Evolutionary conservation across 108 stramenopile genomes (phyloP), one percentile per base, ranked within the genome.

Genomic region (Hondaea fermentalgiana): DNA sequence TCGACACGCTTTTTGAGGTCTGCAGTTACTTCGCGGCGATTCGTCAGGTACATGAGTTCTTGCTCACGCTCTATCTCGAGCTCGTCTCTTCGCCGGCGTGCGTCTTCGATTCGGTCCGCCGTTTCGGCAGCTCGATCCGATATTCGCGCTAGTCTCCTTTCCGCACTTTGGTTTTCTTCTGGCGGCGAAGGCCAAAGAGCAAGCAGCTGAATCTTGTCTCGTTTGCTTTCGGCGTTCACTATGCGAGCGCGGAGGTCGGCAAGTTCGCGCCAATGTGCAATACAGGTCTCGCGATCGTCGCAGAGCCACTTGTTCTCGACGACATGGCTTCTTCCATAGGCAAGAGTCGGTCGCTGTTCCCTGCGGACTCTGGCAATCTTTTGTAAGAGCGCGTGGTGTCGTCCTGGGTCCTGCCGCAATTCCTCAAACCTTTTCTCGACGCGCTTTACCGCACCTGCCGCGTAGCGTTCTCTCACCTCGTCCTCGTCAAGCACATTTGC

Each of bases 281-380:
- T 35, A 45, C 76, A 83, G 1, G 76, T 23, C 10, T 83, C 76
- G 23, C 28, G 19, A 53, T 83, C 76, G 76, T 83, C 76, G 76
- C 76, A 83, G 45, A 83, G 76, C 76, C 76, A 83, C 28, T 83
- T 83, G 51, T 83, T 83, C 28, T 83, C 76, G 45, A 83, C 51
- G 12, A 83, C 76, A 12, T 45, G 45, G 25, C 28, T 83, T 10
- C 76, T 10, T 12, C 76, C 51, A 12, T 53, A 47, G 10, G 45
- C 43, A 6, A 47, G 49, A 12, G 76, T 10, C 10, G 16, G 45
- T 21, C 49, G 76, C 23, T 83, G 49, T 28, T 53, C 51, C 28
- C 23, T 47, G n/a, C 45, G 45, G 6, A 83, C 49, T 35, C 51
- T 8, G 17, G 28, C 28, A 83, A 47, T 47, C 12, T 83, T 83